Conservation (phyloP, 352 stramenopile genomes). For the Ophiocytium majus region DNA sequence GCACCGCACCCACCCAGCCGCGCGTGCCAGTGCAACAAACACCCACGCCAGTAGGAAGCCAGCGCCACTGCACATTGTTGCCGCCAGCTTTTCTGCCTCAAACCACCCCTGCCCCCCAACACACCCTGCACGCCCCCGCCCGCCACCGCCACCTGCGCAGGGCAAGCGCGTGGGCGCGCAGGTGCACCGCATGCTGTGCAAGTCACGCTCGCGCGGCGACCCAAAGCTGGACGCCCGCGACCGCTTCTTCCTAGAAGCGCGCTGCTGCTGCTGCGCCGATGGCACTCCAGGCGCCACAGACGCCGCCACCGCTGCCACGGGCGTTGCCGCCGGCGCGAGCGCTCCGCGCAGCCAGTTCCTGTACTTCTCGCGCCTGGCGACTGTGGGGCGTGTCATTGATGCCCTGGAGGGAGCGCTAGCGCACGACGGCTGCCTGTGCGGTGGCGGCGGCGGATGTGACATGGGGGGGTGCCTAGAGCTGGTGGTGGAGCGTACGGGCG, state of each 20-base stretch:
- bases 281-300: background rate
- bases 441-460: too few relatives aligned
- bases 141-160: constrained; percentile 11
- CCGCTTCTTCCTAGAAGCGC: constrained; percentile 54
- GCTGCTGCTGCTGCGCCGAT: constrained; percentile 42
- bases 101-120: too few relatives aligned
- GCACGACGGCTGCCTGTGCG: background rate
- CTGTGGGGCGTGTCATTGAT: constrained; percentile 39
- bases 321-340: background rate
- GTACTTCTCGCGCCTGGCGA: constrained; percentile 52
- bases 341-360: constrained; percentile 30
- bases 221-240: constrained; percentile 48
- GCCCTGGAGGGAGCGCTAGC: constrained; percentile 28
- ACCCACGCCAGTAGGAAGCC: too few relatives aligned
- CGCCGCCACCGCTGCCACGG: background rate
- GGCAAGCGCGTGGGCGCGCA: constrained; percentile 38
- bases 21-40: too few relatives aligned
- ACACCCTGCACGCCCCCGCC: too few relatives aligned
- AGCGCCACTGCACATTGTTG: too few relatives aligned
- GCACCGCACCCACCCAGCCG: too few relatives aligned
- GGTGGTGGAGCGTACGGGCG: constrained; percentile 7
- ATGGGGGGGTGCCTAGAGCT: background rate
- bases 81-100: too few relatives aligned
- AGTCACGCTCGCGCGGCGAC: constrained; percentile 44
- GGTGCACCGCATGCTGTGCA: constrained; percentile 51